These are phyloP conservation scores for Crassisporium funariophilum DNA, from an alignment of 768 basidiomycete species.

Conservation along the genomic window DNA sequence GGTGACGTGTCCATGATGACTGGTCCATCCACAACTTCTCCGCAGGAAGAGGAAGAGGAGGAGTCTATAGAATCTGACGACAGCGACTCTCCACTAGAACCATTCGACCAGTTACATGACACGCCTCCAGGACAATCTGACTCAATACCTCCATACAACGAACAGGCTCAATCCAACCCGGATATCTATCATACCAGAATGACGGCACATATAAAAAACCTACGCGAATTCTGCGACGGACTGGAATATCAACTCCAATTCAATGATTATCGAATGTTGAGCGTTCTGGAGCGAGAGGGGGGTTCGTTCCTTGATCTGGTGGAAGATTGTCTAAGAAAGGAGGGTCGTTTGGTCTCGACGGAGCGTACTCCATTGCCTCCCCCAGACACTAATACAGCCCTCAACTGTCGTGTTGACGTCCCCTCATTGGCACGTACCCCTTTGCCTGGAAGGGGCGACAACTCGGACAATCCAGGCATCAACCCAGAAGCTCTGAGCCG, in stretches of 20 bases:
- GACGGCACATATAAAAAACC: slow-evolving; percentile 42
- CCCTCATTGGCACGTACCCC: no score
- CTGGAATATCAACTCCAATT: slow-evolving; percentile 50
- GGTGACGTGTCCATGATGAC: neutral
- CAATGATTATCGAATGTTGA: slow-evolving; percentile 44
- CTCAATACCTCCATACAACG: slow-evolving; percentile 10
- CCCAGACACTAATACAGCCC: neutral
- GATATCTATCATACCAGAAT: slow-evolving; percentile 38
- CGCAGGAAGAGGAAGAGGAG: slow-evolving; percentile 13
- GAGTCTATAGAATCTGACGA: neutral
- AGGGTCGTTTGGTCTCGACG: slow-evolving; percentile 32
- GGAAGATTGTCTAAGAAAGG: slow-evolving; percentile 40
- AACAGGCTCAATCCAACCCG: slow-evolving; percentile 10
- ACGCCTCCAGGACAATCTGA: slow-evolving; percentile 9
- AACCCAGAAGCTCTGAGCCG: slow-evolving; percentile 23
- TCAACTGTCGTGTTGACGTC: slow-evolving; percentile 1
- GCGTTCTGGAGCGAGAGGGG: slow-evolving; percentile 44
- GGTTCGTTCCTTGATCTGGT: slow-evolving; percentile 40
- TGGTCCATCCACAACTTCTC: neutral
- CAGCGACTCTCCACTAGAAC: neutral
- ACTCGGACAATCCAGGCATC: slow-evolving; percentile 23
- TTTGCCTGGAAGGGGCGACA: slow-evolving; percentile 1
- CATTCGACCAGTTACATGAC: neutral
- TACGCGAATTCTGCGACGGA: slow-evolving; percentile 47
- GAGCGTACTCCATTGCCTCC: slow-evolving; percentile 4